Base-by-base conservation (phyloP, 2,329 filamentous ascomycete genomes). In the Pestalotiopsis sp. region DNA sequence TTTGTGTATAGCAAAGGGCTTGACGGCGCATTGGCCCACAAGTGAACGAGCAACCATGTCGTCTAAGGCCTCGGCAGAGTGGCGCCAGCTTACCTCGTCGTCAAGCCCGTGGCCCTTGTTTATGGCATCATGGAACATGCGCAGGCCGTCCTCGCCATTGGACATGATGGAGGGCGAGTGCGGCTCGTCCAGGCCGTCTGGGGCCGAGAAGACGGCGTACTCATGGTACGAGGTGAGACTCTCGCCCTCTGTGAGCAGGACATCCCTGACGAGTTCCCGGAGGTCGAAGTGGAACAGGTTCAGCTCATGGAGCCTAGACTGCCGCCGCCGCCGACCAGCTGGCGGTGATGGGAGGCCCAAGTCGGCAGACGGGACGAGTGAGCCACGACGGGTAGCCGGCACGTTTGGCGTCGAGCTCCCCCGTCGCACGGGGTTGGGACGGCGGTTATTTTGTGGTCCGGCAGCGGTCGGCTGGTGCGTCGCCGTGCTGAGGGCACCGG, bases 261-360 rank as follows among this genome's bases (percentile, higher is more conserved):
- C 56, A 11, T 74, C 73, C 41, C 70, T 68, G 52, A 72, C 75
- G 6, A 77, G 70, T 49, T 77, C 75, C 57, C 71, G 71, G 13
- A 77, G 74, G 57, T 76, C 76, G 39, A 77, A 78, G 61, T 73
- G 75, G 72, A 78, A 78, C 11, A 78, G 69, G 57, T 76, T 75
- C 49, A 14, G 59, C 68, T 27, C 69, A 65, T 65, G n/a, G 68
- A 66, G 41, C 67, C 58, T 27, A 13, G 41, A 23, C 64, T 68
- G 49, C 63, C 68, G 56, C 68, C 66, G 2, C 58, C 66, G 23
- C 6, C 31, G 52, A 7, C 14, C 7, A n/a, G 17, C 45, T 52
- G 45, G 45, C 45, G 45, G 20, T 11, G 31, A 61, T 20, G 61
- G 27, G 12, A n/a, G 27, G 14, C 38, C 61, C n/a, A 62, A 49